phyloP scores from a whole-genome alignment of 164 flowering plant genomes.

The Taxillus chinensis region DNA sequence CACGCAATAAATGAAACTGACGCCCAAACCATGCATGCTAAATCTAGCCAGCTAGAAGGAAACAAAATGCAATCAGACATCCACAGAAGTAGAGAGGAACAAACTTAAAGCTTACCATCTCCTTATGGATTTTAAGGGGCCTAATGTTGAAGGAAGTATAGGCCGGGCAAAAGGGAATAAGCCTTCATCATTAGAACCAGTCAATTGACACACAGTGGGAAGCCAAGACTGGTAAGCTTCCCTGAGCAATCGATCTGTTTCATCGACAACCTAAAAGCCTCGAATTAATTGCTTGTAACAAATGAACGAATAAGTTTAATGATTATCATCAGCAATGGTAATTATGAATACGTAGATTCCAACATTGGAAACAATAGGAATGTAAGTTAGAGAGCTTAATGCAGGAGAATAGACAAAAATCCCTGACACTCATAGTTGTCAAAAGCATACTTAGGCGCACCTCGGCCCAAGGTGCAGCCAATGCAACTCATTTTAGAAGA shows the following conservation, averaged over 20 bases:
- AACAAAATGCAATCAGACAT: background rate
- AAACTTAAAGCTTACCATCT: slow-evolving; percentile 41
- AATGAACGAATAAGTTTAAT: background rate
- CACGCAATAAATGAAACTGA: no score
- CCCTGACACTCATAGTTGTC: no score
- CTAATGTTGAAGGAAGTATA: slow-evolving; percentile 19
- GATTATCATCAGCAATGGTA: background rate
- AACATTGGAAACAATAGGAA: no score
- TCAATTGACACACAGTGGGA: slow-evolving; percentile 63
- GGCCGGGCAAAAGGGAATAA: slow-evolving; percentile 9
- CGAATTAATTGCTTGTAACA: slow-evolving; percentile 1
- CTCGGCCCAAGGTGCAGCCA: no score
- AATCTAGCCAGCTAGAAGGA: no score
- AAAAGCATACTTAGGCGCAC: no score
- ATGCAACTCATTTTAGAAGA: no score
- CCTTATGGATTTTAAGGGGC: slow-evolving; percentile 58
- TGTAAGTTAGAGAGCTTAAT: no score
- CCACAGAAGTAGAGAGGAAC: slow-evolving; percentile 1
- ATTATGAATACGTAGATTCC: no score
- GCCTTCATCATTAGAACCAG: slow-evolving; percentile 25
- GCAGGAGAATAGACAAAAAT: no score
- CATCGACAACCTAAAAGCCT: slow-evolving; percentile 73
- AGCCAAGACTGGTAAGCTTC: slow-evolving; percentile 96
- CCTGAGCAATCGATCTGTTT: slow-evolving; percentile 77
- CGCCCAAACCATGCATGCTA: no score